Evolutionary conservation across 2,329 filamentous ascomycete genomes (phyloP), one percentile per base, ranked within the genome.

Genomic region (Trichoderma guizhouense): DNA sequence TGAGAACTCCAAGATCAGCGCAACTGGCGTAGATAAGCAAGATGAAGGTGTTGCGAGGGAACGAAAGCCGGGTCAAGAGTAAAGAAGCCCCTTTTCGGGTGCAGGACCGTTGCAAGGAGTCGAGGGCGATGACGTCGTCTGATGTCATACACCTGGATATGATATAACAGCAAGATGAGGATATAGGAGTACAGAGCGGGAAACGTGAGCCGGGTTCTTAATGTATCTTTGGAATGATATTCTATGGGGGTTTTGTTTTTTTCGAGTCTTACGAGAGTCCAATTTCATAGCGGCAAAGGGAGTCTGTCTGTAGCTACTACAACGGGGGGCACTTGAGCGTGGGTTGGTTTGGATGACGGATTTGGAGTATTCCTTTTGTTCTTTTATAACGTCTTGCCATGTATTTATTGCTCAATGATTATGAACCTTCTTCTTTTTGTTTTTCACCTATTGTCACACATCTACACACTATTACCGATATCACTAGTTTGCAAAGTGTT

Each of bases 21-120:
- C 82, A 7, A 86, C 83, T 1, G 83, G 84, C 3, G 75, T 85
- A 43, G 86, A 88, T 68, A 79, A 79, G 1, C 80, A 82, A 1
- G 82, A 82, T n/a, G 84, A 80, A 72, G 84, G 86, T 74, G 79
- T 83, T 7, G 81, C 84, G 3, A 83, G 84, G 39, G 85, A 86
- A 76, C 83, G 88, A 73, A 88, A 82, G 75, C 70, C 77, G 30
- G 78, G 76, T 8, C 55, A 70, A 5, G 65, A 63, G 34, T 28
- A 9, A 8, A 14, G 28, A 30, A 30, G 1, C 3, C 3, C 5
- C 5, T 26, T 26, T 26, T 26, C 5, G 26, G 26, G 26, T 26
- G 26, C 26, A 26, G 5, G 26, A 26, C 5, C 26, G 26, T 26
- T 4, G 3, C 26, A 32, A 55, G 30, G 28, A 30, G 1, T 34